A percentile compares a stretch with the other conserved stretches of the same genome.
Evolutionary conservation across 495 filamentous ascomycete genomes (phyloP).

Genomic region (Chaetomidium leptoderma): DNA sequence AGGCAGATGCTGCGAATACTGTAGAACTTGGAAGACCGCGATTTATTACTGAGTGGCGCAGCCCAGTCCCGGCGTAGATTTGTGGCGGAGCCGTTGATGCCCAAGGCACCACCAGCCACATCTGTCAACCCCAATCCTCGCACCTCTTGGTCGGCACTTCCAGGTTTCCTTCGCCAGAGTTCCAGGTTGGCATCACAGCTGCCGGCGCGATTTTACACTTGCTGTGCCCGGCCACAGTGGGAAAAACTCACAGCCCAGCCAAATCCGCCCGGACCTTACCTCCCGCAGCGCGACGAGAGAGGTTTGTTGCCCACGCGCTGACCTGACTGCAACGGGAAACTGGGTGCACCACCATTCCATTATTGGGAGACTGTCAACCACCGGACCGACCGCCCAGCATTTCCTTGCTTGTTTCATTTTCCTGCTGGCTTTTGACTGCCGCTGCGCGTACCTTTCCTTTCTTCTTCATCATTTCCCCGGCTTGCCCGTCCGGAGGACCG

Average conservation of each 20-base stretch:
- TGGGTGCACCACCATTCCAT: background rate
- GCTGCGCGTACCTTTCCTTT: background rate
- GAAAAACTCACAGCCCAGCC: background rate
- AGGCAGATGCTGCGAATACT: background rate
- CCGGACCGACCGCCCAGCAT: background rate
- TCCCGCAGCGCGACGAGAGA: background rate
- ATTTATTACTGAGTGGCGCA: no score
- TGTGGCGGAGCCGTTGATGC: background rate
- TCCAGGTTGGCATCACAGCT: background rate
- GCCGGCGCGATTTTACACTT: background rate
- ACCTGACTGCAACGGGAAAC: background rate
- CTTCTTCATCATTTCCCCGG: background rate
- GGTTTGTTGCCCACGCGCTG: background rate
- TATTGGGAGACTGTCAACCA: background rate
- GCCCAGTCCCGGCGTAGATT: background rate
- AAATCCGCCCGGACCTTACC: background rate
- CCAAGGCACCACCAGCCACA: background rate
- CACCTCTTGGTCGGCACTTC: background rate
- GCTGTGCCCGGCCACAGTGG: slow-evolving; percentile 9
- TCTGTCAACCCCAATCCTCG: background rate
- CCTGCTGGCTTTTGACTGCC: background rate
- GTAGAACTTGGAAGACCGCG: no score
- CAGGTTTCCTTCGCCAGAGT: background rate
- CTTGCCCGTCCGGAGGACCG: background rate
- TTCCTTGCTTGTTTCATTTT: background rate